Conservation (phyloP, 768 basidiomycete species). For the Phylloporus rhodoxanthus region DNA sequence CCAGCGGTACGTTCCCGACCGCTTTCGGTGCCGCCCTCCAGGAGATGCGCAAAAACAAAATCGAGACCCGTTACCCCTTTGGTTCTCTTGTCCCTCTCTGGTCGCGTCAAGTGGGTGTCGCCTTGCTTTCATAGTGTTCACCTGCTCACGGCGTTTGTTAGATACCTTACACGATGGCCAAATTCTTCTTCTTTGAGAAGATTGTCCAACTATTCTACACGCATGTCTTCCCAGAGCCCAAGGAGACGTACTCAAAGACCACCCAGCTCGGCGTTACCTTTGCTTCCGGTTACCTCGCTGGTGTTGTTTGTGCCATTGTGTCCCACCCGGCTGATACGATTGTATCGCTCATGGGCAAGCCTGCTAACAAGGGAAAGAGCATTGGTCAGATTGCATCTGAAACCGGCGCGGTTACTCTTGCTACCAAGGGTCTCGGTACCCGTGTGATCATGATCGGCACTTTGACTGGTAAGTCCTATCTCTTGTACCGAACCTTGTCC, state of each 20-base stretch:
- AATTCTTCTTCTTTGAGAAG: constrained; percentile 95
- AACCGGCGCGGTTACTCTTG: constrained; percentile 56
- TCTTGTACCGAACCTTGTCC: background rate
- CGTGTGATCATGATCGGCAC: constrained; percentile 81
- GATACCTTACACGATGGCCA: constrained; percentile 93
- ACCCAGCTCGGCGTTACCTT: constrained; percentile 90
- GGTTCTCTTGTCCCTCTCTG: constrained; percentile 81
- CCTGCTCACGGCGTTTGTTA: background rate
- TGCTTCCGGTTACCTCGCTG: constrained; percentile 87
- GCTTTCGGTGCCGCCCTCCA: constrained; percentile 63
- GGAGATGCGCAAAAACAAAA: constrained; percentile 63
- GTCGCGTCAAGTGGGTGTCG: constrained; percentile 50
- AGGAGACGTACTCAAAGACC: constrained; percentile 70
- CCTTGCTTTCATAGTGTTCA: background rate
- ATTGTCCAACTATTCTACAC: constrained; percentile 85
- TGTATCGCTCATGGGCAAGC: constrained; percentile 91
- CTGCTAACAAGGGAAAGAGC: constrained; percentile 75
- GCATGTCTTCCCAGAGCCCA: constrained; percentile 75
- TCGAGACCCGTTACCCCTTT: constrained; percentile 78
- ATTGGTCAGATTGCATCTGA: constrained; percentile 67
- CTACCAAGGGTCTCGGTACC: constrained; percentile 86
- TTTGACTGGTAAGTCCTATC: constrained; percentile 34
- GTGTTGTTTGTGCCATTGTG: constrained; percentile 93
- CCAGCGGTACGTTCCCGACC: constrained; percentile 70
- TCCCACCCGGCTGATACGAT: constrained; percentile 95